Conservation (phyloP, 345 rosid species). For the Linum lewisii region DNA sequence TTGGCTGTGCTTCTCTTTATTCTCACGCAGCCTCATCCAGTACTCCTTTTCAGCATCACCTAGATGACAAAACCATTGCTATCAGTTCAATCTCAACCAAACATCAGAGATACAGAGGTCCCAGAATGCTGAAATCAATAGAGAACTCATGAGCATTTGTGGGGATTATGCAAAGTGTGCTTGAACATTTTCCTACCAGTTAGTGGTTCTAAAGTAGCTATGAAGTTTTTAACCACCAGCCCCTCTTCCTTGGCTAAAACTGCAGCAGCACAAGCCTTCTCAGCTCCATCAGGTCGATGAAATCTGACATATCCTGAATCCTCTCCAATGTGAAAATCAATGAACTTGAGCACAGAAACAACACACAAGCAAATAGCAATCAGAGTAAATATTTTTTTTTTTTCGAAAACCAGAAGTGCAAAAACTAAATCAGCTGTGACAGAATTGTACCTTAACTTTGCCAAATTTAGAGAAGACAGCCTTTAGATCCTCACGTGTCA, state of each 20-base stretch:
- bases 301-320: conserved; percentile 68
- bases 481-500: conserved; percentile 87
- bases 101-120: no score
- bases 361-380: background rate
- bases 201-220: conserved; percentile 74
- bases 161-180: no score
- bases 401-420: conserved; percentile 1
- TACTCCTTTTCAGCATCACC: conserved; percentile 87
- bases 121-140: no score
- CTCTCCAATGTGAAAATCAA: conserved; percentile 86
- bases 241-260: conserved; percentile 83
- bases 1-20: conserved; percentile 53
- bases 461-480: conserved; percentile 59
- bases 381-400: conserved; percentile 7
- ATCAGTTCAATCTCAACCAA: background rate
- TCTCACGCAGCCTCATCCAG: conserved; percentile 53
- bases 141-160: no score
- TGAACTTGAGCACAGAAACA: conserved; percentile 33
- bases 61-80: conserved; percentile 6
- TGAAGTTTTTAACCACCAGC: conserved; percentile 58
- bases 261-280: conserved; percentile 93
- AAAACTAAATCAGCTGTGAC: background rate
- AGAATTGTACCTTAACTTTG: conserved; percentile 56
- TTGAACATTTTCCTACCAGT: conserved; percentile 52
- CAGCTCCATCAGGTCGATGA: conserved; percentile 79